Base-by-base conservation (phyloP, 371 early-diverging fungal species). In the Actinomucor elegans region DNA sequence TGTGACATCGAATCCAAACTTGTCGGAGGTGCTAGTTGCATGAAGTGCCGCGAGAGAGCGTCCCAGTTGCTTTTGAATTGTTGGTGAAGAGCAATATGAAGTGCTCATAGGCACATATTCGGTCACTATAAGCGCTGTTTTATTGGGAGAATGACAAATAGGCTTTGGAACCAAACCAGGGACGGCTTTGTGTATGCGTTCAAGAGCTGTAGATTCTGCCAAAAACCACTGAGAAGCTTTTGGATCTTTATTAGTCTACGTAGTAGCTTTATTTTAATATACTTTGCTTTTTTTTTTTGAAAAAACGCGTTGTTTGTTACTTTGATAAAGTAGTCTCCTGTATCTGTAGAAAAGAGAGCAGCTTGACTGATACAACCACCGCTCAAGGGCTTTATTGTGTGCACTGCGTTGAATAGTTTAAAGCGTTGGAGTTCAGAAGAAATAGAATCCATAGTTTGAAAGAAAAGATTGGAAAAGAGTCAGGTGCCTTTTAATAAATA, bases 1-100 rank as follows among this genome's bases (percentile, higher is more conserved):
- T 5, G 48, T 38, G 6, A 61, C 55, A 15, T 53, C 49, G 57
- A 71, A 71, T 4, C 71, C 71, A 35, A 66, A 71, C 15, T 50
- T 48, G 7, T 50, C 54, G 18, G 49, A 45, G 3, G 54, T 38
- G 12, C 43, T n/a, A 10, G 43, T 24, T 17, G 48, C 28, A 48
- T 71, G 71, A 10, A 71, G 18, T 37, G 43, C 14, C 0, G 66
- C 55, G 7, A 71, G 14, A 0, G 5, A 14, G 4, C 9, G n/a
- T 2, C 62, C 62, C 4, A 61, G 11, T 5, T 46, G 17, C 8
- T 24, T 9, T 42, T 61, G 57, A 6, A 35, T 34, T 0, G 37
- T 33, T 3, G 24, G 23, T 9, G 38, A 12, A 2, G n/a, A n/a
- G n/a, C n/a, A n/a, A n/a, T n/a, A n/a, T n/a, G n/a, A n/a, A 1